These are phyloP conservation scores for Casaregolazyma suthepensis DNA, from an alignment of 1,139 yeast genomes.

Conservation along the genomic window DNA sequence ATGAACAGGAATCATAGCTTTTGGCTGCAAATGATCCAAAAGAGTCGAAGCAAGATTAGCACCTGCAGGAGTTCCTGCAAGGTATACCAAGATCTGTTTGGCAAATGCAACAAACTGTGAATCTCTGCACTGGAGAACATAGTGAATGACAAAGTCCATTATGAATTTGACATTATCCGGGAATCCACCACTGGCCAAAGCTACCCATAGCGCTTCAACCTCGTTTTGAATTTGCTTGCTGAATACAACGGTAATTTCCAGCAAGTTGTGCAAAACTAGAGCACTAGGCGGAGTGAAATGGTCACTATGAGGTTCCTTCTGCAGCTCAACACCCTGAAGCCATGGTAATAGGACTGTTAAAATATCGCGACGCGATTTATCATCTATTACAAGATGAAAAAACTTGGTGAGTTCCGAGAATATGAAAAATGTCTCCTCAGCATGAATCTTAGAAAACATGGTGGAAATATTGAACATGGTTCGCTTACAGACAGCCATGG, in stretches of 20 bases:
- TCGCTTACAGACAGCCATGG: conserved; percentile 70
- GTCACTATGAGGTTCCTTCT: conserved; percentile 43
- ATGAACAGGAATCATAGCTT: conserved; percentile 75
- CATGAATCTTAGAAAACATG: conserved; percentile 51
- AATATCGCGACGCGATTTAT: conserved; percentile 63
- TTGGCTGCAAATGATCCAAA: conserved; percentile 68
- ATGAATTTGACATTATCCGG: conserved; percentile 66
- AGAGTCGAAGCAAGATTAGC: conserved; percentile 56
- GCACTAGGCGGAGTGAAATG: conserved; percentile 35
- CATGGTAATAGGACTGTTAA: conserved; percentile 80
- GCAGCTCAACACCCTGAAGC: conserved; percentile 73
- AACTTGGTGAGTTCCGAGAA: conserved; percentile 69
- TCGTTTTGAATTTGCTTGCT: conserved; percentile 72
- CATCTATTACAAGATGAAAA: conserved; percentile 53
- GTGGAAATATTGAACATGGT: conserved; percentile 66
- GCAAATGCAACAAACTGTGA: conserved; percentile 72
- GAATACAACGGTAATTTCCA: conserved; percentile 77
- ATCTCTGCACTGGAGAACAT: conserved; percentile 66
- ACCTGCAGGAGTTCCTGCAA: conserved; percentile 55
- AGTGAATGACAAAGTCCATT: conserved; percentile 60
- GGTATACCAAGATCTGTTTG: conserved; percentile 72
- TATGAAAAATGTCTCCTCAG: conserved; percentile 53
- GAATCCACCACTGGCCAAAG: conserved; percentile 67
- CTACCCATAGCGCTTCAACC: conserved; percentile 92
- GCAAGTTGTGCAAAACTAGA: conserved; percentile 76